These are phyloP conservation scores for Angomonas deanei DNA, from an alignment of 208 protist species.

Conservation along the genomic window DNA sequence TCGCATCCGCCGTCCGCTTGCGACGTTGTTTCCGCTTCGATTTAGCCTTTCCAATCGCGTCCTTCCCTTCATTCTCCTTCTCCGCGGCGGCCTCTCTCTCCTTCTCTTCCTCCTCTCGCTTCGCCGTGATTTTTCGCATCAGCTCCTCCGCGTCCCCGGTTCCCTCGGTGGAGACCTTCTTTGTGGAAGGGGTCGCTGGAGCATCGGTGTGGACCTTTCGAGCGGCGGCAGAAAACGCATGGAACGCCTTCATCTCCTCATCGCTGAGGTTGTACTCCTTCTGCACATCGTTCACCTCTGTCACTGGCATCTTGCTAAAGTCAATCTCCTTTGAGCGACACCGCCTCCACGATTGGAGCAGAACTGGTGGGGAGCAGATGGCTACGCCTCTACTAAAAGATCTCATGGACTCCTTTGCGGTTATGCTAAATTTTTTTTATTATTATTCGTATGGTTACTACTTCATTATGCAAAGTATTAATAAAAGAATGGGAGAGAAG, in stretches of 20 bases:
- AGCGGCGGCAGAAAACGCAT: neutral
- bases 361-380: neutral
- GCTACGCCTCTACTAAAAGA: neutral
- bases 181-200: neutral
- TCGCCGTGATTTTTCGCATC: conserved; percentile 41
- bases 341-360: too few species aligned
- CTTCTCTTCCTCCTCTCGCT: conserved; percentile 1
- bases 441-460: too few species aligned
- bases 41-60: conserved; percentile 17
- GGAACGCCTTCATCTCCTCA: neutral
- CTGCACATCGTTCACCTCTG: neutral
- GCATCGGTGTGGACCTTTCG: too few species aligned
- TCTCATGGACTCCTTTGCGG: neutral
- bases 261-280: neutral
- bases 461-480: neutral
- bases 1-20: conserved; percentile 54
- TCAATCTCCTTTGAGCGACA: too few species aligned
- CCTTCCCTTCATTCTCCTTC: conserved; percentile 13
- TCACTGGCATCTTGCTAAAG: neutral
- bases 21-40: conserved; percentile 45
- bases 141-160: conserved; percentile 52
- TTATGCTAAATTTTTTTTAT: neutral
- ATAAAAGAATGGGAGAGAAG: neutral
- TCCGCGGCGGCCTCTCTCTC: conserved; percentile 4
- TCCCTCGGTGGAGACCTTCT: neutral